Evolutionary conservation across 768 basidiomycete genomes (phyloP).

Genomic region (Mycena sanguinolenta): DNA sequence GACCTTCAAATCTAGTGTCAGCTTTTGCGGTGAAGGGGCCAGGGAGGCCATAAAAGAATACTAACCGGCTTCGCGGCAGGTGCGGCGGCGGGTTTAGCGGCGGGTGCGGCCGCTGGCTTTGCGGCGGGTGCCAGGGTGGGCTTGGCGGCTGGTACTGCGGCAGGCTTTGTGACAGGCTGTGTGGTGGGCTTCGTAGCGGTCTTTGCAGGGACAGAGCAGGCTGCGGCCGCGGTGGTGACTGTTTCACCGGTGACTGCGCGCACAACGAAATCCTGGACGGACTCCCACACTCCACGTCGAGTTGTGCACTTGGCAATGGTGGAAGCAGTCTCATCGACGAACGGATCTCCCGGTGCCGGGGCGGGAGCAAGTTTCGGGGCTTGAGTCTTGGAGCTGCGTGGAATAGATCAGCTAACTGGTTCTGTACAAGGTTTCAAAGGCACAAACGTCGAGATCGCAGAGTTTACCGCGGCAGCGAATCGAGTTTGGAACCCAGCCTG

Average conservation of each 20-base stretch:
- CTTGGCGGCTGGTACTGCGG: too few species aligned
- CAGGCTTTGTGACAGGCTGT: too few species aligned
- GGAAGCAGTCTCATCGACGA: conserved; percentile 19
- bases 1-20: too few species aligned
- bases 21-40: too few species aligned
- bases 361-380: conserved; percentile 12
- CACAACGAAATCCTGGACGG: conserved; percentile 15
- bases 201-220: background rate
- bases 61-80: too few species aligned
- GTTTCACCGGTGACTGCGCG: conserved; percentile 1
- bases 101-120: too few species aligned
- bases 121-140: too few species aligned
- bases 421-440: background rate
- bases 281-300: conserved; percentile 5
- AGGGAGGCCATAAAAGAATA: too few species aligned
- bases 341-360: conserved; percentile 10
- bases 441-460: conserved; percentile 15
- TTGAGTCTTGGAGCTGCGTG: background rate
- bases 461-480: background rate
- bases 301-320: conserved; percentile 12
- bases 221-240: background rate
- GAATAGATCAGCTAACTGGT: background rate
- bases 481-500: conserved; percentile 12
- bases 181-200: background rate
- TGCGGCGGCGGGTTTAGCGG: too few species aligned